Evolutionary conservation across 139 green algal species (phyloP), one percentile per base, ranked within the genome.

Genomic region (Desmodesmus armatus): DNA sequence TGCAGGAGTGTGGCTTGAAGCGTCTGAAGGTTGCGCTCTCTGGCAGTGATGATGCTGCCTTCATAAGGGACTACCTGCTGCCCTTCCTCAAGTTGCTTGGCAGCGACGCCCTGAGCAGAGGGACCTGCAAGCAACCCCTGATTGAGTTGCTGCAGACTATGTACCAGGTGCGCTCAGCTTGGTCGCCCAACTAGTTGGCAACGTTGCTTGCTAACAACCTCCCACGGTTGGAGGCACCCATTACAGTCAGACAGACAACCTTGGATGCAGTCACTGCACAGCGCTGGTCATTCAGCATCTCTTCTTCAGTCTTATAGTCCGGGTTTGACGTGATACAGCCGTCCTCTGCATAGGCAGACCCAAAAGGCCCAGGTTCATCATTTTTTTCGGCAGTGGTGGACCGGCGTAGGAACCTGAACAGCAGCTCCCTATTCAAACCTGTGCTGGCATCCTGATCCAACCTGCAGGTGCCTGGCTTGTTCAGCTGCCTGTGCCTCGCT

Each of bases 51-150:
- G 55, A 41, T 25, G 17, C 47, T 2, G 15, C 0, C 19, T 72
- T 70, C 44, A 55, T 87, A 0, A 27, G n/a, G 0, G 31, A 60
- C 0, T 21, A 74, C 58, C 25, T 90, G 25, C 29, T 85, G 33
- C 86, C 86, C 19, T 47, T 90, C 35, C 65, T 90, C 37, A 19
- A 2, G 0, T 5, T 70, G 27, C 67, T 90, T 0, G 82, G 86
- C 9, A 44, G 67, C 55, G 81, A 85, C 39, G 55, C 31, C 4
- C 67, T 90, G 51, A 60, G 51, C 76, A 49, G 67, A 1, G 67
- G 86, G 19, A 79, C 43, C 0, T 86, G 70, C 85, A 86, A 80
- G 71, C 58, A 62, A 2, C 69, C 76, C 0, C 67, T 90, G 53
- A n/a, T 80, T 17, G 7, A 69, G 23, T 37, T 90, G 43, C 44